A percentile compares a stretch with the other conserved stretches of the same genome.
Conservation (phyloP, 371 early-diverging fungal genomes). For the Apophysomyces elegans region DNA sequence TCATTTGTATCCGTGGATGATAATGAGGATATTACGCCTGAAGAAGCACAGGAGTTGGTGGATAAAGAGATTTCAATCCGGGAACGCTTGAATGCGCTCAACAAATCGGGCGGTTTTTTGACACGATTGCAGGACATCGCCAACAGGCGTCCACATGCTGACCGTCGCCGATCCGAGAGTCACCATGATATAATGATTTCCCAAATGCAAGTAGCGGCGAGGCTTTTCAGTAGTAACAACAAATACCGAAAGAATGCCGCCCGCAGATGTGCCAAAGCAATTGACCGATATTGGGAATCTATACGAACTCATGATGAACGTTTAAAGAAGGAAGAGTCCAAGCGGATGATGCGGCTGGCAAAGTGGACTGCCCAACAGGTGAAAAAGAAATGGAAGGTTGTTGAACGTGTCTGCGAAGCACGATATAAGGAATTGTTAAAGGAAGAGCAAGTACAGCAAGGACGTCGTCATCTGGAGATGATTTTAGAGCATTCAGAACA, state of each 20-base stretch:
- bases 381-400: constrained; percentile 68
- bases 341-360: constrained; percentile 59
- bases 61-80: constrained; percentile 46
- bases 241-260: constrained; percentile 55
- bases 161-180: constrained; percentile 34
- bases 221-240: constrained; percentile 44
- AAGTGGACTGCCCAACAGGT: constrained; percentile 70
- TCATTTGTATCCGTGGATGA: constrained; percentile 67
- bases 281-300: constrained; percentile 61
- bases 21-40: constrained; percentile 54
- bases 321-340: constrained; percentile 52
- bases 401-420: constrained; percentile 64
- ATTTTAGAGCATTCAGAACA: constrained; percentile 77
- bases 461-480: constrained; percentile 64
- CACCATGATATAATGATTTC: constrained; percentile 46
- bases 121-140: constrained; percentile 37
- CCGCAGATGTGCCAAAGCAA: constrained; percentile 59
- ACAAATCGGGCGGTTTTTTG: constrained; percentile 49
- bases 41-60: constrained; percentile 48
- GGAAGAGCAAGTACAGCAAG: constrained; percentile 65
- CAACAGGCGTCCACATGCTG: constrained; percentile 41
- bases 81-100: constrained; percentile 44
- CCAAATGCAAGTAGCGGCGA: constrained; percentile 43
- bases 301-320: constrained; percentile 58
- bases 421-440: constrained; percentile 60